These are phyloP conservation scores for Spiromastix sp. DNA, from an alignment of 2,329 filamentous ascomycete species.

Conservation along the genomic window DNA sequence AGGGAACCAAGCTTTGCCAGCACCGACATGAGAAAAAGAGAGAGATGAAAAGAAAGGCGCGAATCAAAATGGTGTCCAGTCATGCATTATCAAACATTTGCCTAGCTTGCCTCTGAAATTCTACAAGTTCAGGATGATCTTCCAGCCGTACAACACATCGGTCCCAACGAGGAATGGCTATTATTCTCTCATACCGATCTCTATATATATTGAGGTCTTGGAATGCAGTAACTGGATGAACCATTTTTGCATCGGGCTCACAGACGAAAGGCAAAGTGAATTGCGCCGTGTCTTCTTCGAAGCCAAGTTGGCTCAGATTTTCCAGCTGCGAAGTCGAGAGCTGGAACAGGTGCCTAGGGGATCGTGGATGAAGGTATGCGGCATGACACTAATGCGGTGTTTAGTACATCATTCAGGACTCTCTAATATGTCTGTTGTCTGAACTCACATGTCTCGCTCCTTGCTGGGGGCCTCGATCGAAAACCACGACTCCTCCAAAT, in stretches of 20 bases:
- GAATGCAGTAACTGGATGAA: not conserved
- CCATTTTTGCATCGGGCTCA: not conserved
- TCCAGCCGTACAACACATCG: not conserved
- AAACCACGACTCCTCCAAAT: conserved; percentile 5
- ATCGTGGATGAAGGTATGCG: conserved; percentile 3
- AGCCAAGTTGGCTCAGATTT: not conserved
- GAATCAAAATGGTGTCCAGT: too few relatives aligned
- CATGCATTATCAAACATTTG: too few relatives aligned
- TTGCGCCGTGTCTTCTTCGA: not conserved
- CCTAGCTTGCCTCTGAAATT: too few relatives aligned
- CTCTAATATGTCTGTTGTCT: too few relatives aligned
- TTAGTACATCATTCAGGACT: too few relatives aligned
- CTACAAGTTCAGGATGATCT: too few relatives aligned
- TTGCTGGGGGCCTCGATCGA: conserved; percentile 4
- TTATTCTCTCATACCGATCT: conserved; percentile 2
- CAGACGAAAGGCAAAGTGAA: not conserved
- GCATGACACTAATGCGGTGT: not conserved
- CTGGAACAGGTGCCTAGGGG: conserved; percentile 1
- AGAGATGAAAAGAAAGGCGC: too few relatives aligned
- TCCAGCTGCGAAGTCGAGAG: conserved; percentile 1
- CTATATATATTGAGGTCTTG: conserved; percentile 4
- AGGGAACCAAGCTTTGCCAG: not conserved
- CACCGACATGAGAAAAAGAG: not conserved
- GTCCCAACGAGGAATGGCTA: not conserved
- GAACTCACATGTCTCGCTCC: conserved; percentile 3